Base-by-base conservation (phyloP, 768 basidiomycete species). In the Russula abietina region DNA sequence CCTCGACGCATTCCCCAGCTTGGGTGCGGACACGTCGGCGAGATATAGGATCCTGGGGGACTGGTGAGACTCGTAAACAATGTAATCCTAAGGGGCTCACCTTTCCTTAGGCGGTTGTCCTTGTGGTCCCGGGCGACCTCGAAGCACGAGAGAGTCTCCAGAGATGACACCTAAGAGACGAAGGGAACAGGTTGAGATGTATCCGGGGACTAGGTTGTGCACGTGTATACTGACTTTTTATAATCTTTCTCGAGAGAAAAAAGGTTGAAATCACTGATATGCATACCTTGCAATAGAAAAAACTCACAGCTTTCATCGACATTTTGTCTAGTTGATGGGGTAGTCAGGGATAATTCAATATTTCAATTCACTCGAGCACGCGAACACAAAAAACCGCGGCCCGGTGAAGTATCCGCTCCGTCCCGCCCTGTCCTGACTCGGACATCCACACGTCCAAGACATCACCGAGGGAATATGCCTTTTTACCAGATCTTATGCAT, bases 21-120 rank as follows among this genome's bases (percentile, higher is more conserved):
- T 83, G 4, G 97, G 96, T 32, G 94, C 88, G 24, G 82, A 73
- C 53, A 97, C 77, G 70, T 96, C 94, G 36, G 91, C 92, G 51
- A 99, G 82, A 75, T 98, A 91, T 45, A 98, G 78, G 61, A 94
- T 81, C 64, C 95, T 97, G 68, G 4, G 5, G 52, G n/a, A 46
- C 65, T 60, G 22, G 55, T 62, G 24, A 49, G 30, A 39, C 56
- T 49, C 8, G 28, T 41, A 10, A 36, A 36, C 32, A 16, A n/a
- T 2, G 4, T 5, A 3, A 22, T 19, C n/a, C 64, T n/a, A 45
- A 48, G 55, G 26, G 51, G 70, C 78, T 61, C 67, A 90, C 93
- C 91, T 83, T 75, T 97, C 93, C 77, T 95, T 96, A 1, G 92
- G 86, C 59, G 87, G 84, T 73, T 93, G 91, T 9, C 93, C 93